phyloP scores from a whole-genome alignment of 257 asterid species.

The Parsonsia alboflavescens region DNA sequence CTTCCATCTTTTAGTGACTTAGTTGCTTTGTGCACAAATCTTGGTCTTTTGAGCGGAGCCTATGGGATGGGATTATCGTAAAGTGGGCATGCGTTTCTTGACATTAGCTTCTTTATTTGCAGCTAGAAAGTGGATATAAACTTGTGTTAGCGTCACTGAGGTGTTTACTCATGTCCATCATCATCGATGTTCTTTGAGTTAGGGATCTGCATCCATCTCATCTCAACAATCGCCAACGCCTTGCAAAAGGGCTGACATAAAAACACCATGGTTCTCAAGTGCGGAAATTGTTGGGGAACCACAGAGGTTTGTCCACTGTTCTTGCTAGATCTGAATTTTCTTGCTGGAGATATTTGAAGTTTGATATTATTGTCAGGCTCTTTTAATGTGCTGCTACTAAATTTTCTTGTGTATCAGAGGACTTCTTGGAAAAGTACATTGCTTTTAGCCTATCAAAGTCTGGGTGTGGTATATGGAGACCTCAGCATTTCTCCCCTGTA shows the following conservation, averaged over 20 bases:
- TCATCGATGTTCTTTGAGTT: slow-evolving; percentile 24
- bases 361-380: background rate
- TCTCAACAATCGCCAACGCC: slow-evolving; percentile 17
- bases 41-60: slow-evolving; percentile 18
- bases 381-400: slow-evolving; percentile 1
- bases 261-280: slow-evolving; percentile 52
- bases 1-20: slow-evolving; percentile 11
- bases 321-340: slow-evolving; percentile 10
- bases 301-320: slow-evolving; percentile 46
- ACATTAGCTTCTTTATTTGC: slow-evolving; percentile 27
- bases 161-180: slow-evolving; percentile 19
- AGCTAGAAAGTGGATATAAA: slow-evolving; percentile 26
- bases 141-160: slow-evolving; percentile 11
- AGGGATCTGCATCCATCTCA: slow-evolving; percentile 27
- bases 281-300: slow-evolving; percentile 60
- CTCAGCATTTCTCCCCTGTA: slow-evolving; percentile 96
- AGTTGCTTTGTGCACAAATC: slow-evolving; percentile 22
- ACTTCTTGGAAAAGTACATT: slow-evolving; percentile 73
- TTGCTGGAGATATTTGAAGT: background rate
- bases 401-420: slow-evolving; percentile 36
- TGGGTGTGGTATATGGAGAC: slow-evolving; percentile 97
- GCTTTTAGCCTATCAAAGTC: slow-evolving; percentile 89
- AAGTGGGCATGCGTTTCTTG: slow-evolving; percentile 32
- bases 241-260: slow-evolving; percentile 13
- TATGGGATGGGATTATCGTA: slow-evolving; percentile 25